A percentile compares a stretch with the other conserved stretches of the same genome.
These are phyloP conservation scores for Chalciporus sp. DNA, from an alignment of 1,284 basidiomycete species.

Conservation along the genomic window DNA sequence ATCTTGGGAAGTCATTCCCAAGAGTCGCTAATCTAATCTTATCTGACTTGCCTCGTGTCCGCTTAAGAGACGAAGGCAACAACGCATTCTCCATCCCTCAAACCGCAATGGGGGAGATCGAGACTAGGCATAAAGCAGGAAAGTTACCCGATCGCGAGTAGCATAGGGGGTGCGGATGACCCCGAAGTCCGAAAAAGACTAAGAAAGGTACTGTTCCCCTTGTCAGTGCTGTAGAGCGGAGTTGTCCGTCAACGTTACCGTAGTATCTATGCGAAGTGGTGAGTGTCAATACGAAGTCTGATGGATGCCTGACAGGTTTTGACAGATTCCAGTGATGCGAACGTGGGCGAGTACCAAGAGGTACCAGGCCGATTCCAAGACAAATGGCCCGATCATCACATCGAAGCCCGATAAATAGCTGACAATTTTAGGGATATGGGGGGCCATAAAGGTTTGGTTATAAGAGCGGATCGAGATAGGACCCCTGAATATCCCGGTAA, in stretches of 20 bases:
- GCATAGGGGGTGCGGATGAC: too few species aligned
- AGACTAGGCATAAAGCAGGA: background rate
- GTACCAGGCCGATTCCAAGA: too few species aligned
- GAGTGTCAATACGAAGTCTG: background rate
- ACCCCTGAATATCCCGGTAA: too few species aligned
- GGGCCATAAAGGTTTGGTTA: too few species aligned
- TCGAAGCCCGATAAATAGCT: too few species aligned
- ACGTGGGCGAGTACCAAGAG: too few species aligned
- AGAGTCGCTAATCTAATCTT: constrained; percentile 28
- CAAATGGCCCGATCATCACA: too few species aligned
- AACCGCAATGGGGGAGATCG: background rate
- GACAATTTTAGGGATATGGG: too few species aligned
- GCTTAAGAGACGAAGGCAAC: background rate
- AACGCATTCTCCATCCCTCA: background rate
- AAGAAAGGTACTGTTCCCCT: background rate
- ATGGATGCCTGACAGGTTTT: too few species aligned
- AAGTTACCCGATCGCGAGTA: background rate
- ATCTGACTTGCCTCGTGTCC: constrained; percentile 14
- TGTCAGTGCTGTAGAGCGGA: background rate
- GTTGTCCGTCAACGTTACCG: background rate
- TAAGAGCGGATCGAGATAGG: too few species aligned
- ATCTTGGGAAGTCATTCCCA: constrained; percentile 1
- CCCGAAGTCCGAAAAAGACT: too few species aligned
- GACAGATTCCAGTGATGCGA: too few species aligned
- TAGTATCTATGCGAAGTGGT: background rate